Evolutionary conservation across 2,329 filamentous ascomycete species (phyloP), one percentile per base, ranked within the genome.

Genomic region (Nannizziopsis barbatae): DNA sequence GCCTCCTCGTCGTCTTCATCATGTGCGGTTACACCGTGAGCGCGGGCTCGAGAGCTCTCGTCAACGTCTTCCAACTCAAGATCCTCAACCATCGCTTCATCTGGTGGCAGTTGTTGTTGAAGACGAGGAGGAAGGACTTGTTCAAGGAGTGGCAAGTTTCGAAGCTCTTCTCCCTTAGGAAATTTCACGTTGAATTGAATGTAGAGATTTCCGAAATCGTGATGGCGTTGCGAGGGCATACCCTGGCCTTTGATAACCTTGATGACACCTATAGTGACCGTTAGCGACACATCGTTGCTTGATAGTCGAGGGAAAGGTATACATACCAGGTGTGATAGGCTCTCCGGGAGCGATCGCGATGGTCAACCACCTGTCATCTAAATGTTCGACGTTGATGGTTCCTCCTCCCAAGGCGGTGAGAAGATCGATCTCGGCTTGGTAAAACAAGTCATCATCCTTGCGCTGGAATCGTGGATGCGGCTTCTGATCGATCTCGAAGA

Each of bases 401-500:
- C 92, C 92, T 62, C 93, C 92, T 52, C 86, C 92, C 58, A 98
- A 75, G 31, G 92, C 92, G 33, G 90, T 98, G 53, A 96, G 81
- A 39, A 98, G 82, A 62, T 98, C 92, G 56, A 98, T 94, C 56
- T 96, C 87, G 58, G 86, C 87, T 54, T 92, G 84, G 75, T 90
- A 96, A 65, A 95, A 86, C 14, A 98, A 77, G 61, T 98, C 90
- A 64, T 98, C 92, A 27, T 93, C 89, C 69, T 92, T 94, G 59
- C 92, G 85, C 64, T 90, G 88, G 76, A 98, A 98, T 55, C 92
- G 83, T 22, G 83, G 56, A 68, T 98, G 92, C n/a, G 89, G 89
- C 79, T 98, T 98, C 76, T 96, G 88, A 71, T 96, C 90, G 56
- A 98, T 96, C 73, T 96, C 89, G 65, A 98, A 98, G 53, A 95